phyloP scores from a whole-genome alignment of 768 basidiomycete species.

The Suillus hirtellus region DNA sequence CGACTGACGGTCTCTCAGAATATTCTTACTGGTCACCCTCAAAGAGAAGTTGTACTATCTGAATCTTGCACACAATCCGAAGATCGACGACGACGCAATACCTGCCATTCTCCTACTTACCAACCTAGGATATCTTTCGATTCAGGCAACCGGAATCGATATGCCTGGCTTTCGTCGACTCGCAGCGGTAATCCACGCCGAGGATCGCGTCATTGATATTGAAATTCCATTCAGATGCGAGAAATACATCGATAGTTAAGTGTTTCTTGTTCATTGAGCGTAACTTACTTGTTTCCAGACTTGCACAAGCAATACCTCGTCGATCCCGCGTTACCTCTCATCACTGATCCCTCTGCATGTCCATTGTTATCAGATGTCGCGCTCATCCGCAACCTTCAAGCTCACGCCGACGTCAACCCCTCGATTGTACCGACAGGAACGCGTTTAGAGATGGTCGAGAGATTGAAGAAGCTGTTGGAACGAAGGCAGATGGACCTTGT shows the following conservation, averaged over 20 bases:
- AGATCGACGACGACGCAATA: slow-evolving; percentile 56
- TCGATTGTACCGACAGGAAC: slow-evolving; percentile 46
- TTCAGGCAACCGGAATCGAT: slow-evolving; percentile 53
- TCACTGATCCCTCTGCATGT: slow-evolving; percentile 44
- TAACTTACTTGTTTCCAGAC: slow-evolving; percentile 32
- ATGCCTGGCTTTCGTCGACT: slow-evolving; percentile 62
- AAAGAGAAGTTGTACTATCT: slow-evolving; percentile 54
- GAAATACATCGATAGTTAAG: slow-evolving; percentile 53
- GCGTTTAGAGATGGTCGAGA: slow-evolving; percentile 48
- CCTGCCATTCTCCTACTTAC: slow-evolving; percentile 52
- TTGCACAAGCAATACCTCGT: slow-evolving; percentile 49
- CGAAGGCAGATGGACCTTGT: slow-evolving; percentile 50
- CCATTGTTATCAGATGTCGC: slow-evolving; percentile 45
- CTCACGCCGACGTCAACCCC: slow-evolving; percentile 50
- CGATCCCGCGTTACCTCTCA: slow-evolving; percentile 48
- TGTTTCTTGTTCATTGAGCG: neutral
- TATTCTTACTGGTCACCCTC: slow-evolving; percentile 58
- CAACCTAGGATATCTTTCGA: slow-evolving; percentile 49
- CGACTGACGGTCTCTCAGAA: slow-evolving; percentile 35
- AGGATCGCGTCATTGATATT: slow-evolving; percentile 46
- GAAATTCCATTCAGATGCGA: slow-evolving; percentile 57
- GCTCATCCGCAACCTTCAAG: slow-evolving; percentile 56
- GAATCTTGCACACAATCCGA: slow-evolving; percentile 50
- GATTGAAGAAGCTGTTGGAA: slow-evolving; percentile 48
- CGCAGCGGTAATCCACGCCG: slow-evolving; percentile 36